Evolutionary conservation across 2,329 filamentous ascomycete genomes (phyloP).

Genomic region (Apiospora marii): DNA sequence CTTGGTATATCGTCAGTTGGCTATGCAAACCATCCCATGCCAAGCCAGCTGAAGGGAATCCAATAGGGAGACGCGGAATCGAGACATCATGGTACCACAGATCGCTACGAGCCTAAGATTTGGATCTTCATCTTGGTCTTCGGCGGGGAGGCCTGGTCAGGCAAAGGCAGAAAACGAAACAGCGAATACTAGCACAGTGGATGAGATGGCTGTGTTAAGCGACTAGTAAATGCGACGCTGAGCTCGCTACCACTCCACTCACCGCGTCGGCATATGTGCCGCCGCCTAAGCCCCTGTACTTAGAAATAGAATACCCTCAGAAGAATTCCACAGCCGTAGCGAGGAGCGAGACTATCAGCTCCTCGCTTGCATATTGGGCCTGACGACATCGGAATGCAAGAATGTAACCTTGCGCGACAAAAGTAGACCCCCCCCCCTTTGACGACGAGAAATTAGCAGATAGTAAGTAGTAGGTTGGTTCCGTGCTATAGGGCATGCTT

Average conservation of each 20-base stretch:
- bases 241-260: neutral
- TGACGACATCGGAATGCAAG: neutral
- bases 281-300: neutral
- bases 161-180: neutral
- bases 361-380: neutral
- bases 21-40: neutral
- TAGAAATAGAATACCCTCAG: neutral
- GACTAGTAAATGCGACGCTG: constrained; percentile 12
- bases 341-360: neutral
- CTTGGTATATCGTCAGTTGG: neutral
- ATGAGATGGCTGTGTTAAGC: neutral
- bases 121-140: constrained; percentile 11
- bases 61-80: neutral
- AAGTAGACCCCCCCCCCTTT: neutral
- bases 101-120: constrained; percentile 9
- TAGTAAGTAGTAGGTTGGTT: neutral
- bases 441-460: neutral
- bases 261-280: constrained; percentile 8
- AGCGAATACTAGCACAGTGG: neutral
- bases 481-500: neutral
- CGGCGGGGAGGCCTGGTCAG: neutral
- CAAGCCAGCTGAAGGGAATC: neutral
- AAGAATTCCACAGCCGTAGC: neutral
- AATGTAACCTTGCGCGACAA: neutral
- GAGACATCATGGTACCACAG: neutral